phyloP scores from a whole-genome alignment of 2,329 filamentous ascomycete genomes.

The Fusarium beomiforme region DNA sequence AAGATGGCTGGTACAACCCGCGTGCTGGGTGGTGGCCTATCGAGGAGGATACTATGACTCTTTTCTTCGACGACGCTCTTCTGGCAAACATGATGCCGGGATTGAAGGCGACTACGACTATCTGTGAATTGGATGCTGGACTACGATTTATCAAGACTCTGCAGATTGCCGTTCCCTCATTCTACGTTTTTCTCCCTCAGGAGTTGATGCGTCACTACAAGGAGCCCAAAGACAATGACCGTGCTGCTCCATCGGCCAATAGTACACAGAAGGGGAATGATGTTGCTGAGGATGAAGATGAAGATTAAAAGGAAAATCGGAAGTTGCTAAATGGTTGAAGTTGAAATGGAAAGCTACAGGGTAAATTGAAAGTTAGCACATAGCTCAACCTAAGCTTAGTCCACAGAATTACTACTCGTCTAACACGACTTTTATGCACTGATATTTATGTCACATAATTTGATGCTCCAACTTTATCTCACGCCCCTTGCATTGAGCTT shows the following conservation, averaged over 20 bases:
- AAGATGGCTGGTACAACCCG: constrained; percentile 58
- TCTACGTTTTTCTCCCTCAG: constrained; percentile 74
- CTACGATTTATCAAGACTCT: constrained; percentile 72
- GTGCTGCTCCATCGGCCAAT: constrained; percentile 57
- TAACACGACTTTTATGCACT: rapidly evolving
- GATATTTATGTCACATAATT: constrained; percentile 10
- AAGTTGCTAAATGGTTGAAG: neutral
- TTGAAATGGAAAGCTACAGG: constrained; percentile 2
- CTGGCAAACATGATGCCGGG: constrained; percentile 67
- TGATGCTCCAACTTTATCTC: neutral
- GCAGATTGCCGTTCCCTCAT: constrained; percentile 65
- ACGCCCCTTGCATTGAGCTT: constrained; percentile 33
- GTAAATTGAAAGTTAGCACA: neutral
- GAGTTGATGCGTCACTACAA: constrained; percentile 75
- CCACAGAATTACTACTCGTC: constrained; percentile 2
- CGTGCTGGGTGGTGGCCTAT: constrained; percentile 18
- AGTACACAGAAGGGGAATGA: constrained; percentile 43
- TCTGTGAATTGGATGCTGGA: constrained; percentile 70
- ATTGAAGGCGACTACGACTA: constrained; percentile 66
- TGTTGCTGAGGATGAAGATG: constrained; percentile 32
- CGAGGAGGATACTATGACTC: constrained; percentile 46
- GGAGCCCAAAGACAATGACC: constrained; percentile 58
- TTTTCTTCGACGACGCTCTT: constrained; percentile 74
- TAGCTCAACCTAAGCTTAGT: neutral
- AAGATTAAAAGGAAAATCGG: constrained; percentile 12